Evolutionary conservation across 164 flowering plant species (phyloP).

Genomic region (Vitis amurensis): DNA sequence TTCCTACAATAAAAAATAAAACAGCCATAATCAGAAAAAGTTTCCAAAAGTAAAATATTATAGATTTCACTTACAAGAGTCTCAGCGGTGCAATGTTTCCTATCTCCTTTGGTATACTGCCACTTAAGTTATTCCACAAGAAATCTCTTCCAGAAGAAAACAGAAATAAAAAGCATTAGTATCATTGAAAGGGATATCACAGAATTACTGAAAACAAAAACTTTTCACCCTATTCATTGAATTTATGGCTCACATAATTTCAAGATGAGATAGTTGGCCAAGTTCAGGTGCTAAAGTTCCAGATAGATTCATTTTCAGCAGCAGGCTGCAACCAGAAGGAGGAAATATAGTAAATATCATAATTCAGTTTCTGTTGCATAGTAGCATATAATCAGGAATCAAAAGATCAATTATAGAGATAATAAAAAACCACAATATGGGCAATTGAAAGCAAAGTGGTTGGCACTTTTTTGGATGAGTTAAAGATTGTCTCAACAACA

Average conservation of each 20-base stretch:
- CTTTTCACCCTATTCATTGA: neutral
- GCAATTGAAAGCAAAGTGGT: too few relatives aligned
- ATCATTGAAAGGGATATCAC: too few relatives aligned
- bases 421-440: too few relatives aligned
- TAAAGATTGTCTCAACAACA: too few relatives aligned
- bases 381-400: neutral
- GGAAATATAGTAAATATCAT: neutral
- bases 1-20: neutral
- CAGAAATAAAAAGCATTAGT: neutral
- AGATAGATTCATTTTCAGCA: conserved; percentile 61
- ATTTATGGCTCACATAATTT: conserved; percentile 50
- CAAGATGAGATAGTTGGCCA: conserved; percentile 47
- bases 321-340: conserved; percentile 38
- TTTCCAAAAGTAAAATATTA: neutral
- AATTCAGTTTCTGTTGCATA: neutral
- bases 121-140: conserved; percentile 72
- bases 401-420: neutral
- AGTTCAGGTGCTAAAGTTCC: conserved; percentile 67
- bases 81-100: conserved; percentile 48
- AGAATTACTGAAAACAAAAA: too few relatives aligned
- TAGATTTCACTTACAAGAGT: conserved; percentile 55
- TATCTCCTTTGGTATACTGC: conserved; percentile 72
- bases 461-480: too few relatives aligned
- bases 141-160: conserved; percentile 49
- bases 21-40: neutral